Base-by-base conservation (phyloP, 2,329 filamentous ascomycete genomes). In the Apiospora sp. region DNA sequence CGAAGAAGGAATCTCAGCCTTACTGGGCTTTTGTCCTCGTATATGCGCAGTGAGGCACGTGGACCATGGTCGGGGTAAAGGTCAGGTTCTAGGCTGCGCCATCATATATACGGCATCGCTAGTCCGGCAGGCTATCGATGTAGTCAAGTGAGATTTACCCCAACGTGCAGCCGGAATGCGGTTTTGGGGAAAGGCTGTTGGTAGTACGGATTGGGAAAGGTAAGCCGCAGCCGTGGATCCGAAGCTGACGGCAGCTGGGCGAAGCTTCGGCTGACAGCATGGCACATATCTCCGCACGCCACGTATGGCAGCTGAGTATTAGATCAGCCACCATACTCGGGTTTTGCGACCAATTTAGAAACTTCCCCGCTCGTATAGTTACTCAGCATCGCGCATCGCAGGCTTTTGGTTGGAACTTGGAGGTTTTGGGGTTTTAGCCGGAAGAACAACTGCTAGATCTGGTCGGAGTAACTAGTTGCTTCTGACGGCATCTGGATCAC, bases 231-330 rank as follows among this genome's bases (percentile, higher is more conserved):
- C 24, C 14, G 51, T 19, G 51, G 51, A 27, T 34, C 19, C 27
- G 27, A 19, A 58, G 51, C 51, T 58, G 51, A 58, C 14, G 14
- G 16, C 14, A 30, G 27, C 27, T 58, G 51, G 51, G 51, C 24
- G 37, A 58, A 58, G 22, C 6, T 49, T n/a, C n/a, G 46, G 51
- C 51, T 19, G 12, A 34, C 6, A n/a, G n/a, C n/a, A n/a, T n/a
- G n/a, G n/a, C n/a, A n/a, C n/a, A n/a, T n/a, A 34, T 58, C 51
- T 34, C 51, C 51, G 51, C 51, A 58, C 51, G 51, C 51, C 51
- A 58, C 51, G 27, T 58, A 58, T 10, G 19, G 12, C 51, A 58
- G 51, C 51, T 58, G 51, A 58, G 24, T 6, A 30, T 34, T 58
- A 58, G 27, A 6, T 30, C 27, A 58, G 27, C 51, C 51, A 58